phyloP scores from a whole-genome alignment of 441 rosid species.

The Eutrema salsugineum region DNA sequence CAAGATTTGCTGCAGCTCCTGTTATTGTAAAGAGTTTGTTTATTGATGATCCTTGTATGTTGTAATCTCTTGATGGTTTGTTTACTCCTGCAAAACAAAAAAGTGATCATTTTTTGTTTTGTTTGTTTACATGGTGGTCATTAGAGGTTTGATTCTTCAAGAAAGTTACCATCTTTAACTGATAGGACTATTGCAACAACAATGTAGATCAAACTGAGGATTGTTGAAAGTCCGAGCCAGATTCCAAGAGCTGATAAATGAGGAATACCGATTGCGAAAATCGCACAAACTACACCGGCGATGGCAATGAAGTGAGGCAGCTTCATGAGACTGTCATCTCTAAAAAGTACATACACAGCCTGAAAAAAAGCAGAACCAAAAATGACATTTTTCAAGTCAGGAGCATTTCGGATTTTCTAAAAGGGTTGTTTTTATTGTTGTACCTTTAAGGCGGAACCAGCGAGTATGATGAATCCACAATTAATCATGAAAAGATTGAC shows the following conservation, averaged over 20 bases:
- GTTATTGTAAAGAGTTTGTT: constrained; percentile 59
- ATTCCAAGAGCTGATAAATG: constrained; percentile 82
- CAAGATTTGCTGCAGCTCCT: constrained; percentile 80
- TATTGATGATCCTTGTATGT: constrained; percentile 46
- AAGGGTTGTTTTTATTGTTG: background rate
- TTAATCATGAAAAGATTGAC: constrained; percentile 92
- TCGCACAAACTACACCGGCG: constrained; percentile 66
- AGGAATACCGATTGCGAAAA: constrained; percentile 82
- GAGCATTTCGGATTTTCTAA: too few species aligned
- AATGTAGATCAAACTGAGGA: constrained; percentile 67
- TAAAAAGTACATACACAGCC: constrained; percentile 77
- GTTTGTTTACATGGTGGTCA: background rate
- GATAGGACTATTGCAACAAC: constrained; percentile 56
- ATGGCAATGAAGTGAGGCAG: constrained; percentile 82
- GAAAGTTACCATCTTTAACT: constrained; percentile 56
- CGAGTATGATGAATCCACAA: constrained; percentile 82
- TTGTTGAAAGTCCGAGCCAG: constrained; percentile 87
- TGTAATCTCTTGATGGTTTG: constrained; percentile 72
- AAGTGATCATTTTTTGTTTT: background rate
- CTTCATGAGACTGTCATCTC: constrained; percentile 61
- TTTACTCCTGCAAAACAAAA: constrained; percentile 25
- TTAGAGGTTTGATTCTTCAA: background rate
- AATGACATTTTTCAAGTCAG: background rate
- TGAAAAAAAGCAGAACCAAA: constrained; percentile 30
- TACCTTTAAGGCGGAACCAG: constrained; percentile 89